Base-by-base conservation (phyloP, 768 basidiomycete species). In the Boletus rex-veris region DNA sequence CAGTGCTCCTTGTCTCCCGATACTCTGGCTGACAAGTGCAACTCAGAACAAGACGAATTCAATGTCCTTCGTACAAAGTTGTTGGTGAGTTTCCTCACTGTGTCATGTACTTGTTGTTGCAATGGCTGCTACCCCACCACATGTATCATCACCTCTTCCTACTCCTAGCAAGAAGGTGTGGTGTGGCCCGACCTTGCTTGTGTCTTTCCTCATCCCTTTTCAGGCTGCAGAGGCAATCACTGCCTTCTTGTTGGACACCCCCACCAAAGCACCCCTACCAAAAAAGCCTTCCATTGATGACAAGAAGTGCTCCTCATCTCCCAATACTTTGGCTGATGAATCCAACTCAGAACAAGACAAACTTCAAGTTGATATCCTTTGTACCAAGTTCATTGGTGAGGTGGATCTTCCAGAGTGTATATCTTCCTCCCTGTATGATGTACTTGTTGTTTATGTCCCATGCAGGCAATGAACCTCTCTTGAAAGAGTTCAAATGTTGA, bases 401-500 rank as follows among this genome's bases (percentile, higher is more conserved):
- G 68, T 88, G 39, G 79, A 86, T 55, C 77, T 89, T 50, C 78
- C 81, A 16, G 84, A 88, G 68, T 76, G 70, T 33, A 14, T 21
- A 67, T 52, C 68, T 1, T 21, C 18, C 8, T 33, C 9, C 4
- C 38, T 4, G 5, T 15, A 3, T 8, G 3, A 4, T 64, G 5
- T 14, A 9, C 7, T 8, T 31, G 4, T 15, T 0, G 35, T 31
- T 41, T 10, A 41, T 19, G 11, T 7, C 7, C 51, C 39, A 16
- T 31, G 12, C 6, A 86, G 82, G 76, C 52, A 81, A 89, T 53
- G 93, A 96, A 66, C 93, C 92, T 15, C 75, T 97, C 21, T 21
- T 21, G 21, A 21, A 21, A 21, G 21, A 21, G 21, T 21, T 3
- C 21, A 21, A 3, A 21, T 5, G 83, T 50, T 83, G 93, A 38